A percentile compares a stretch with the other conserved stretches of the same genome.
phyloP scores from a whole-genome alignment of 2,329 filamentous ascomycete species.

The Coleophoma eucalyptorum region DNA sequence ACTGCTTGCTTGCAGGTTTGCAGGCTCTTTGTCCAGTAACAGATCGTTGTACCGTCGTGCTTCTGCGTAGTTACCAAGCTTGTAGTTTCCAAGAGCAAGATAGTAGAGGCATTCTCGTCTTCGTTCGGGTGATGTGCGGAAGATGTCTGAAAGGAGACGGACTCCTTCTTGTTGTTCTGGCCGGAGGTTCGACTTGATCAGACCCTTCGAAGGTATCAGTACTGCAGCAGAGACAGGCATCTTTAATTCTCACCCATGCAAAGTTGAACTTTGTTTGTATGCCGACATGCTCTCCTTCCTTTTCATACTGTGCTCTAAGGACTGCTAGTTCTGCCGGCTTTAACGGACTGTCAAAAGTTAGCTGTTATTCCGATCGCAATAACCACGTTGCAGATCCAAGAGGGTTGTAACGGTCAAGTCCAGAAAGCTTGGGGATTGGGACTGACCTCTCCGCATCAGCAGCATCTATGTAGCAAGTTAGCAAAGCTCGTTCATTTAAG shows the following conservation, averaged over 20 bases:
- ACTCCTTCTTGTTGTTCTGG: slow-evolving; percentile 92
- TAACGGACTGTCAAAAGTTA: slow-evolving; percentile 61
- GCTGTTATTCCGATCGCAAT: slow-evolving; percentile 1
- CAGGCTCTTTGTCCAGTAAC: slow-evolving; percentile 84
- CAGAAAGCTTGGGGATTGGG: not conserved
- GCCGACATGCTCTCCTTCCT: slow-evolving; percentile 94
- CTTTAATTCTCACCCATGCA: slow-evolving; percentile 70
- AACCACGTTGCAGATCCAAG: not conserved
- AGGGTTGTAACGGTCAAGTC: no score
- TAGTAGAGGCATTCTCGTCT: slow-evolving; percentile 98
- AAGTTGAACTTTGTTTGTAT: slow-evolving; percentile 99
- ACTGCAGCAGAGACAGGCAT: not conserved
- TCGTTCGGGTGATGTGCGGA: slow-evolving; percentile 87
- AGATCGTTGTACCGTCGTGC: slow-evolving; percentile 93
- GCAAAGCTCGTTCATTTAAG: slow-evolving; percentile 9
- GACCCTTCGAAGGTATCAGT: slow-evolving; percentile 53
- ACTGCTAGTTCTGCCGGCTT: slow-evolving; percentile 91
- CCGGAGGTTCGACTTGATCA: slow-evolving; percentile 87
- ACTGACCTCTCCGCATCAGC: slow-evolving; percentile 91
- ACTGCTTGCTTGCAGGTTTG: slow-evolving; percentile 86
- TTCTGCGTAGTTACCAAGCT: slow-evolving; percentile 95
- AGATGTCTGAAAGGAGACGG: slow-evolving; percentile 91
- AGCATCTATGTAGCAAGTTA: slow-evolving; percentile 62
- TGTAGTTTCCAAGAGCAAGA: slow-evolving; percentile 94
- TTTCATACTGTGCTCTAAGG: slow-evolving; percentile 90